A percentile compares a stretch with the other conserved stretches of the same genome.
Conservation (phyloP, 768 basidiomycete species). For the Lactifluus hygrophoroides region DNA sequence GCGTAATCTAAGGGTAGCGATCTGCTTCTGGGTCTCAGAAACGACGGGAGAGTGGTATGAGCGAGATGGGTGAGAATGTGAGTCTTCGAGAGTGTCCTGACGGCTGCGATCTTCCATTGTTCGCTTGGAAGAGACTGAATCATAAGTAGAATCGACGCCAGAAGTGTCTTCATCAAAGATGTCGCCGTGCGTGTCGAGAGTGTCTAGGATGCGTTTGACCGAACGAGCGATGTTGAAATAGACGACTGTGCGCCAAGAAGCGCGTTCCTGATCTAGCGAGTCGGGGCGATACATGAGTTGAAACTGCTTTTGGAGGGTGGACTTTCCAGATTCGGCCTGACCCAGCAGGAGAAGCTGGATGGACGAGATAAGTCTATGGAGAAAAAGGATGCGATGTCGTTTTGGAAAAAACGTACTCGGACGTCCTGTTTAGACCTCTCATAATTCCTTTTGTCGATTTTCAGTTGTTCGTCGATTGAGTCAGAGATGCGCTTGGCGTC, state of each 20-base stretch:
- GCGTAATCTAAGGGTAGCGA: slow-evolving; percentile 40
- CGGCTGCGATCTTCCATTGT: slow-evolving; percentile 1
- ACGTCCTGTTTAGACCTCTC: slow-evolving; percentile 66
- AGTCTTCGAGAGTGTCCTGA: neutral
- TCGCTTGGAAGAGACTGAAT: slow-evolving; percentile 1
- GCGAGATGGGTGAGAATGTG: neutral
- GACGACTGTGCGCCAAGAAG: slow-evolving; percentile 71
- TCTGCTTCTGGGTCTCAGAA: slow-evolving; percentile 15
- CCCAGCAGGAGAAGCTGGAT: slow-evolving; percentile 64
- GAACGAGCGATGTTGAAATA: slow-evolving; percentile 62
- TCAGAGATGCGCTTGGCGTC: slow-evolving; percentile 73
- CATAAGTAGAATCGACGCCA: neutral
- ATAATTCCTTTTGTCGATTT: slow-evolving; percentile 55
- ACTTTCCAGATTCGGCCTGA: slow-evolving; percentile 73
- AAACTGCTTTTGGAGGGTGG: slow-evolving; percentile 70
- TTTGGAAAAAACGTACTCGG: slow-evolving; percentile 41
- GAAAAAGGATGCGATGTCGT: no score
- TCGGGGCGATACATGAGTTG: slow-evolving; percentile 75
- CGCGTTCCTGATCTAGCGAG: slow-evolving; percentile 59
- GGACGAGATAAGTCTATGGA: slow-evolving; percentile 21
- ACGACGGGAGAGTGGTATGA: neutral
- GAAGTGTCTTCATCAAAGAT: slow-evolving; percentile 8
- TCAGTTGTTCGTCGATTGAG: slow-evolving; percentile 73
- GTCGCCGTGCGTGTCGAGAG: slow-evolving; percentile 25
- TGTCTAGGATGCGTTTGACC: slow-evolving; percentile 31